Percentiles rank a stretch among this genome's conserved stretches.
Conservation (phyloP, 257 asterid genomes). For the Solanum okadae region DNA sequence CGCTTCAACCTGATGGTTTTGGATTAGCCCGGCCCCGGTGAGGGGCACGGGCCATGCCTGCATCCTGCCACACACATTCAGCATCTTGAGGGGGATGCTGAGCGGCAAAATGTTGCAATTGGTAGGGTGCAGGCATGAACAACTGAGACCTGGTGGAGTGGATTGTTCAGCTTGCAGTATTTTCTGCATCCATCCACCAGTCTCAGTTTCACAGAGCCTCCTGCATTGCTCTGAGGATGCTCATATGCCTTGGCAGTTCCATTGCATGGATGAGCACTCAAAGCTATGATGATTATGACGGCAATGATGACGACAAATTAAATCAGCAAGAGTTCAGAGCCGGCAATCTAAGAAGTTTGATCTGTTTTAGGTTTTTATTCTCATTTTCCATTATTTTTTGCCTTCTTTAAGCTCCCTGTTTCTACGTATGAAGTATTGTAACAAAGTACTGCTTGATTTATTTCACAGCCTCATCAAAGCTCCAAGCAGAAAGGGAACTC, state of each 20-base stretch:
- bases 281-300: not conserved
- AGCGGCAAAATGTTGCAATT: conserved; percentile 33
- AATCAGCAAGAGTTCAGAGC: conserved; percentile 28
- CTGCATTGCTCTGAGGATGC: conserved; percentile 26
- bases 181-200: conserved; percentile 17
- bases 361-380: conserved; percentile 8
- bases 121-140: conserved; percentile 90
- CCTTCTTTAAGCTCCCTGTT: not conserved
- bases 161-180: conserved; percentile 10
- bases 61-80: conserved; percentile 37
- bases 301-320: conserved; percentile 28
- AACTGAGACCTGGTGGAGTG: conserved; percentile 47
- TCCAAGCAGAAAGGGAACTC: not conserved
- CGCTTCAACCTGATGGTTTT: conserved; percentile 66
- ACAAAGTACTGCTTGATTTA: not conserved
- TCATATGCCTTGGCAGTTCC: conserved; percentile 28
- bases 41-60: conserved; percentile 99
- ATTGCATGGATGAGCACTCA: conserved; percentile 24
- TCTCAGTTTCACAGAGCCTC: conserved; percentile 47
- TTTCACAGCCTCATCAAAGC: not conserved
- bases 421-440: not conserved
- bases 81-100: conserved; percentile 38
- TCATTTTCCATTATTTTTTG: not conserved
- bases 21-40: conserved; percentile 99
- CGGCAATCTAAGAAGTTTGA: not conserved